Conservation (phyloP, 768 basidiomycete species). For the Leucogyrophana mollusca region DNA sequence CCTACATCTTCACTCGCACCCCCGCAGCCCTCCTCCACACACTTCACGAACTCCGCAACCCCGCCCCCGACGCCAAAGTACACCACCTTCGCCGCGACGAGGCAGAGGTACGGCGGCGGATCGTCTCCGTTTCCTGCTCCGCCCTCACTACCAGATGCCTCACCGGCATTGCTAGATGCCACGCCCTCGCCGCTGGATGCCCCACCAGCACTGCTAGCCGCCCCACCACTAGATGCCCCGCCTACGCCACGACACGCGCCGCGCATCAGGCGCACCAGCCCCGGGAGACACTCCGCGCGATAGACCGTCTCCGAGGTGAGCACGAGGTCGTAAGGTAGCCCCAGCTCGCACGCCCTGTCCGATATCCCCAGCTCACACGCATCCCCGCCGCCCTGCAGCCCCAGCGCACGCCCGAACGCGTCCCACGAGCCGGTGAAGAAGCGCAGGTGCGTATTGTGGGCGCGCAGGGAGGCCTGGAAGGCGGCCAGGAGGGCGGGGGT, state of each 20-base stretch:
- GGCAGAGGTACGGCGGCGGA: conserved; percentile 45
- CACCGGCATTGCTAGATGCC: too few relatives aligned
- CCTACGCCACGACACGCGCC: too few relatives aligned
- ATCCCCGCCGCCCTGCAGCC: conserved; percentile 20
- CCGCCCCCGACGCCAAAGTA: conserved; percentile 98
- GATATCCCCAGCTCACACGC: too few relatives aligned
- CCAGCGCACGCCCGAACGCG: conserved; percentile 34
- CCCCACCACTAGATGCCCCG: too few relatives aligned
- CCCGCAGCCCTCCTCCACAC: conserved; percentile 40
- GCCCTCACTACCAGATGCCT: neutral
- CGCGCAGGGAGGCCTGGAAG: conserved; percentile 59
- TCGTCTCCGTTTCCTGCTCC: too few relatives aligned
- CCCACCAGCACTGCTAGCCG: too few relatives aligned
- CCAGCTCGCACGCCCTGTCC: too few relatives aligned
- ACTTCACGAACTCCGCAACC: conserved; percentile 65
- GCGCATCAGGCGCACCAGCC: conserved; percentile 56
- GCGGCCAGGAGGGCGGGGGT: conserved; percentile 60
- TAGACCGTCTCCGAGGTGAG: conserved; percentile 96
- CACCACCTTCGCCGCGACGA: conserved; percentile 88
- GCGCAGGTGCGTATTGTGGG: conserved; percentile 55
- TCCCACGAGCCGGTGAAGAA: conserved; percentile 88
- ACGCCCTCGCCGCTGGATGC: too few relatives aligned
- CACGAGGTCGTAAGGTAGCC: conserved; percentile 72
- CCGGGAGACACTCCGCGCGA: conserved; percentile 55
- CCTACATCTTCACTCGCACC: too few relatives aligned